Evolutionary conservation across 208 protist genomes (phyloP), one percentile per base, ranked within the genome.

Genomic region (Leishmania arabica): DNA sequence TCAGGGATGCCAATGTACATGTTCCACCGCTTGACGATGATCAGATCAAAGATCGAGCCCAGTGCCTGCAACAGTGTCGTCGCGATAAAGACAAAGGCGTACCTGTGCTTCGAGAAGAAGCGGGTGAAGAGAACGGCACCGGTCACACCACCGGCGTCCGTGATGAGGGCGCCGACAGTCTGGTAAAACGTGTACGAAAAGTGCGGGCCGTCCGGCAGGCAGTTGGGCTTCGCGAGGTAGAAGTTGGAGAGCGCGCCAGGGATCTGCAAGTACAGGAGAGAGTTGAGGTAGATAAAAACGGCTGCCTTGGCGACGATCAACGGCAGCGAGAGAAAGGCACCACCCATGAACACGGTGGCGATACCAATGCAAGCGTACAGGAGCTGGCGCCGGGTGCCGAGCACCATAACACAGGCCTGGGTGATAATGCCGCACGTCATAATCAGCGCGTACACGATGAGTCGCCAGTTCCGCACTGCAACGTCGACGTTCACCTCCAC

Each of bases 141-240:
- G 53, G 82, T 4, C 15, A 88, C 45, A 17, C 82, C 84, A 42
- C 73, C 86, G 53, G 89, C 78, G 69, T 86, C 80, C 21, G 45
- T 53, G 53, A 94, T 88, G 27, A 91, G 47, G 40, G 79, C 40
- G 17, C 81, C 78, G 66, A 85, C 76, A 7, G 91, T 92, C 27
- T 82, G 53, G 87, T 94, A 92, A 85, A 92, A 94, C 45, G 65
- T 79, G 80, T 90, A 90, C 53, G 76, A 80, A 79, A 94, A 94
- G 84, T 92, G 80, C 49, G 91, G 91, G 8, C 91, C 91, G 49
- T 82, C 86, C 3, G 84, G 77, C 71, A 92, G 19, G 75, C 89
- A 92, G 0, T 31, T n/a, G 19, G 76, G 40, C 3, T 66, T 71
- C 19, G 87, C 89, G n/a, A 89, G 68, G 81, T 89, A 95, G 75